Percentiles rank a stretch among this genome's conserved stretches.
Evolutionary conservation across 768 basidiomycete genomes (phyloP).

Genomic region (Neoboletus subvelutipes): DNA sequence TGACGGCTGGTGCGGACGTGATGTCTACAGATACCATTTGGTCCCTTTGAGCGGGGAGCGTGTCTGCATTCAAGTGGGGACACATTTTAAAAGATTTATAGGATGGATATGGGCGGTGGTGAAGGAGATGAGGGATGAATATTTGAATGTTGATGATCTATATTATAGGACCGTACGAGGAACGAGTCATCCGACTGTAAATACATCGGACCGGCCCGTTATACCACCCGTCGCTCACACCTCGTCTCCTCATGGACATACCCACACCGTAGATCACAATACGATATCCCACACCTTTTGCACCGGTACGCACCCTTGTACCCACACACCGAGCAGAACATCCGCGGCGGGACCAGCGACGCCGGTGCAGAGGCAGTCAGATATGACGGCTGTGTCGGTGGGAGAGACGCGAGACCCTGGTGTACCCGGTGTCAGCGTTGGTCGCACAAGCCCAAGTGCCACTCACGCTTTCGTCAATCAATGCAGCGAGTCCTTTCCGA

Average conservation of each 20-base stretch:
- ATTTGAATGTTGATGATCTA: too few relatives aligned
- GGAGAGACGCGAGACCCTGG: slow-evolving; percentile 59
- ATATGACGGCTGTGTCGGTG: slow-evolving; percentile 61
- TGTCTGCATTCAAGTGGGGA: slow-evolving; percentile 54
- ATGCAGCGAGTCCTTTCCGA: slow-evolving; percentile 70
- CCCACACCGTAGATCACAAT: slow-evolving; percentile 73
- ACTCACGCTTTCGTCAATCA: slow-evolving; percentile 81
- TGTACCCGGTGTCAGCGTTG: not conserved
- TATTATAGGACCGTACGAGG: too few relatives aligned
- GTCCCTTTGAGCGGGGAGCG: slow-evolving; percentile 39
- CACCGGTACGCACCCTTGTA: slow-evolving; percentile 83
- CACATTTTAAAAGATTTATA: slow-evolving; percentile 36
- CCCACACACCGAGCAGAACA: slow-evolving; percentile 84
- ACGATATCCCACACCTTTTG: slow-evolving; percentile 71
- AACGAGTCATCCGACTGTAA: slow-evolving; percentile 12
- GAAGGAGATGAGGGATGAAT: not conserved
- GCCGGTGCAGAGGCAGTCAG: slow-evolving; percentile 64
- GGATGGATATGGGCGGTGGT: not conserved
- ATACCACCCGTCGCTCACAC: slow-evolving; percentile 73
- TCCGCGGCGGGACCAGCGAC: slow-evolving; percentile 61
- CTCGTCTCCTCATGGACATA: slow-evolving; percentile 75
- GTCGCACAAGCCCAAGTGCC: not conserved
- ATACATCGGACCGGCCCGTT: slow-evolving; percentile 13
- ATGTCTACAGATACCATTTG: slow-evolving; percentile 74
- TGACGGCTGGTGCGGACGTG: slow-evolving; percentile 35